Base-by-base conservation (phyloP, 257 asterid species). In the Agastache rugosa region DNA sequence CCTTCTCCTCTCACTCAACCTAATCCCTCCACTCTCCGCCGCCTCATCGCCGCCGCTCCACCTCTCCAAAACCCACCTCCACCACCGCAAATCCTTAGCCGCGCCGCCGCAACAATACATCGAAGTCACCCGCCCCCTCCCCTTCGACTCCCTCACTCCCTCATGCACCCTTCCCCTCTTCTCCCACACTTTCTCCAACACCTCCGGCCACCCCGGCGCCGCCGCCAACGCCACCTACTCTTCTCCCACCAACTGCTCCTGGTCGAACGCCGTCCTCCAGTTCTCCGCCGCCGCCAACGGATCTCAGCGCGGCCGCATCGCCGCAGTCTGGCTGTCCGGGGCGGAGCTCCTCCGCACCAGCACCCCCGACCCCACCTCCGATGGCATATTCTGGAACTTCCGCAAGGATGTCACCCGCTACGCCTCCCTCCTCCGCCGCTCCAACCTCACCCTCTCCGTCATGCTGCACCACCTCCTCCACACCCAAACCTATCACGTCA, bases 331-430 rank as follows among this genome's bases (percentile, higher is more conserved):
- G 97, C 90, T 94, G 47, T 50, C 83, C 71, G 97, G 97, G 4
- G 86, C 80, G 5, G 99, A 90, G 85, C 60, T 94, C 60, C 87
- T 92, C 71, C 99, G 99, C 56, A 89, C 99, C 67, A 89, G 91
- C 87, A 88, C 97, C 3, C 92, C 97, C 8, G 86, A 89, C 80
- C 92, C 99, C 5, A 82, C 83, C 2, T 60, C 71, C 0, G 70
- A 65, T 0, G 96, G 93, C 7, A 50, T 89, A 4, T 80, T 81
- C 85, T 94, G 99, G 99, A 88, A 47, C 9, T 83, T 90, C 14
- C 77, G 80, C 0, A 92, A 90, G 78, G 97, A 94, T 8, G 81
- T 94, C 63, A 86, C 97, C 14, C 83, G 72, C 77, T 94, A 92
- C 79, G 56, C 87, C 56, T 86, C 87, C 5, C 84, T 94, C 72